Conservation (phyloP, 2,329 filamentous ascomycete species). For the Chlorencoelia australis region DNA sequence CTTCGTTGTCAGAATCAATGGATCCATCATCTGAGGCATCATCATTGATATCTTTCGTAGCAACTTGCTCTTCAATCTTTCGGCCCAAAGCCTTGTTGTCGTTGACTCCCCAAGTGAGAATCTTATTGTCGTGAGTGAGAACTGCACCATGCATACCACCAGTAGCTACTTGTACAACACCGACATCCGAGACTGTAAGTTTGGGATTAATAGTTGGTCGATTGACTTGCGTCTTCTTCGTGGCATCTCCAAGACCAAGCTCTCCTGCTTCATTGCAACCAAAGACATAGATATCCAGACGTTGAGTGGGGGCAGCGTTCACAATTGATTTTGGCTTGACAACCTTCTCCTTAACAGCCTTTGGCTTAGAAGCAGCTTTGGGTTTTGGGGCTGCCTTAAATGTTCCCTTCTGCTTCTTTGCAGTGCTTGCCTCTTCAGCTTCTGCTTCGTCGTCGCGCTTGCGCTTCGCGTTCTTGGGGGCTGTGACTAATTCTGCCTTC, state of each 20-base stretch:
- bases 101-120: constrained; percentile 80
- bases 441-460: constrained; percentile 2
- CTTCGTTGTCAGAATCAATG: constrained; percentile 43
- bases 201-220: constrained; percentile 58
- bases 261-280: constrained; percentile 71
- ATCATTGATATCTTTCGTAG: constrained; percentile 41
- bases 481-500: constrained; percentile 1
- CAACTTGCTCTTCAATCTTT: constrained; percentile 55
- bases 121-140: constrained; percentile 68
- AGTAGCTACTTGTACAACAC: constrained; percentile 64
- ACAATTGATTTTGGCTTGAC: constrained; percentile 25
- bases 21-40: constrained; percentile 25
- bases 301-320: constrained; percentile 51
- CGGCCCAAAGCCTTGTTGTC: constrained; percentile 72
- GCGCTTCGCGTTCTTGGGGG: constrained; percentile 6
- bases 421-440: constrained; percentile 1
- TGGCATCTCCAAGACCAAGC: constrained; percentile 64
- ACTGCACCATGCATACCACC: constrained; percentile 75
- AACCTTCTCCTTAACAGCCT: constrained; percentile 1
- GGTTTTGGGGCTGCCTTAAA: constrained; percentile 3
- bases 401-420: constrained; percentile 2
- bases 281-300: constrained; percentile 67
- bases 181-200: constrained; percentile 43
- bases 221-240: constrained; percentile 58
- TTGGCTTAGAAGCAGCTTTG: constrained; percentile 3